These are phyloP conservation scores for Chlorella sorokiniana DNA, from an alignment of 139 green algal genomes.

Conservation along the genomic window DNA sequence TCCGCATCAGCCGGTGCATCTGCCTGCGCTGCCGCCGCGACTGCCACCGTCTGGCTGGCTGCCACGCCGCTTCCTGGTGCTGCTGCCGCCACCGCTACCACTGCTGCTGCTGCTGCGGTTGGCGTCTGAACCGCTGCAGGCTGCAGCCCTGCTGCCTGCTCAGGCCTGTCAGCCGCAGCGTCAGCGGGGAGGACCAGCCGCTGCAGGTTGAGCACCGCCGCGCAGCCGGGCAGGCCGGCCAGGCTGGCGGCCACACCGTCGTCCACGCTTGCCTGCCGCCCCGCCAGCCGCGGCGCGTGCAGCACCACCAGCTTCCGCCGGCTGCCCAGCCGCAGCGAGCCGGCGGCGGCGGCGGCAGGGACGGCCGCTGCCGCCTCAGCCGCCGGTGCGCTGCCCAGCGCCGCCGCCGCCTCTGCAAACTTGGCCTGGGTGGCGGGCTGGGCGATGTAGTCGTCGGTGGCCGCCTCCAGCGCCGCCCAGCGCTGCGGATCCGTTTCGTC, in stretches of 20 bases:
- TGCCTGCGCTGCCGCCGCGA: background rate
- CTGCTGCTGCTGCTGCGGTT: background rate
- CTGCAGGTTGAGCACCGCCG: slow-evolving; percentile 5
- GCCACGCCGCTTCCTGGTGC: too few species aligned
- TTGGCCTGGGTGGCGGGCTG: slow-evolving; percentile 32
- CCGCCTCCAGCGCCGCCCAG: slow-evolving; percentile 66
- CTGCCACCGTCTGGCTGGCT: background rate
- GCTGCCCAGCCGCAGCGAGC: background rate
- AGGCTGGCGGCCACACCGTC: slow-evolving; percentile 11
- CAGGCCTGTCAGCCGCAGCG: too few species aligned
- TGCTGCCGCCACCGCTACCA: background rate
- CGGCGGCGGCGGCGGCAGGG: background rate
- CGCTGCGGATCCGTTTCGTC: slow-evolving; percentile 76
- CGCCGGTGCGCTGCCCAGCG: slow-evolving; percentile 31
- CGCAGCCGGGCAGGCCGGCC: background rate
- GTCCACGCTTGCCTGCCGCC: background rate
- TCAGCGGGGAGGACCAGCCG: background rate
- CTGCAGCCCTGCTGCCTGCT: background rate
- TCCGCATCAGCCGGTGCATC: background rate
- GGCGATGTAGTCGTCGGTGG: slow-evolving; percentile 77
- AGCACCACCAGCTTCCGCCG: slow-evolving; percentile 18
- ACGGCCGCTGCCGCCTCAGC: background rate
- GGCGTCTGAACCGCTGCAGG: background rate
- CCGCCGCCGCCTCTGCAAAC: slow-evolving; percentile 56
- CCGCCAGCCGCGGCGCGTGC: background rate